These are phyloP conservation scores for Beauveria rudraprayagi DNA, from an alignment of 2,329 filamentous ascomycete species.

Conservation along the genomic window DNA sequence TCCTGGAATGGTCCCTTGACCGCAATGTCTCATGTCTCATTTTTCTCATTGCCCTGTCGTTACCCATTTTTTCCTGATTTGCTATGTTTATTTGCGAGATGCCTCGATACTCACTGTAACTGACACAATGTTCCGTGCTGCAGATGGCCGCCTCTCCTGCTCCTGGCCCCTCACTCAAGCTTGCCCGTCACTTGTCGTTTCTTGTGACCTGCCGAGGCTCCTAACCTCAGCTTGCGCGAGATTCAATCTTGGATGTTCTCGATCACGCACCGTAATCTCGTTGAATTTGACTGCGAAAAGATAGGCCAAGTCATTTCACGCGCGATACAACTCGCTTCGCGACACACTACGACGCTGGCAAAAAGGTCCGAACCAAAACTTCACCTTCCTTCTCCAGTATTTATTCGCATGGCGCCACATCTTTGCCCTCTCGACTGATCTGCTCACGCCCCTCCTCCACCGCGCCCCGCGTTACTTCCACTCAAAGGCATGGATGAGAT, in stretches of 20 bases:
- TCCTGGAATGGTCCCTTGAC: constrained; percentile 3
- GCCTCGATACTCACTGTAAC: neutral
- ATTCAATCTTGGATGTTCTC: neutral
- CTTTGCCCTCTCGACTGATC: constrained; percentile 1
- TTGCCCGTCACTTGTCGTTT: neutral
- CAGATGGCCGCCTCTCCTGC: neutral
- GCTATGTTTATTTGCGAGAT: neutral
- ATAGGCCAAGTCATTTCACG: neutral
- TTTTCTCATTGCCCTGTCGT: neutral
- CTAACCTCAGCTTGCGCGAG: neutral
- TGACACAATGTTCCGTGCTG: neutral
- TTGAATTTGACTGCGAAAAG: neutral
- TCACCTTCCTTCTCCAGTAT: neutral
- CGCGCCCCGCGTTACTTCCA: neutral
- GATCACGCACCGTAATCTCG: neutral
- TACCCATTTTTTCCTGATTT: neutral
- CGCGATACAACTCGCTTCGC: neutral
- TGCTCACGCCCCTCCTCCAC: neutral
- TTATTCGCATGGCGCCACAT: neutral
- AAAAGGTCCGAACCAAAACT: neutral
- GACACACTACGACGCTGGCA: neutral
- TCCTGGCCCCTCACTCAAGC: neutral
- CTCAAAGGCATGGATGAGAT: neutral
- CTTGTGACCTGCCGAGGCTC: neutral
- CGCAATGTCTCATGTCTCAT: constrained; percentile 4